Conservation (phyloP, 1,284 basidiomycete genomes). For the Ceratobasidium sp. region DNA sequence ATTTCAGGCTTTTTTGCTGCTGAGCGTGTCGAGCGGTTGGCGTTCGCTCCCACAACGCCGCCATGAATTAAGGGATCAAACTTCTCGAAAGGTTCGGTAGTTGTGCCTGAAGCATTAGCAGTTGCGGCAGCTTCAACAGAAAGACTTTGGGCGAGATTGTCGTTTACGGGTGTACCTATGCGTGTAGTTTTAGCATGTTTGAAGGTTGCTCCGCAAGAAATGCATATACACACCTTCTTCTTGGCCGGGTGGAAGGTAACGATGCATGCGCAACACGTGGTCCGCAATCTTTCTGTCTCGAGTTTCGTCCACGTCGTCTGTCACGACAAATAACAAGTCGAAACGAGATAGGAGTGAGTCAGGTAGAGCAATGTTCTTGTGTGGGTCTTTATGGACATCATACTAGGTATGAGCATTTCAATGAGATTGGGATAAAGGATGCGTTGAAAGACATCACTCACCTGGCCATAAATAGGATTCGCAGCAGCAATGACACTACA, state of each 20-base stretch:
- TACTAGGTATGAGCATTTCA: conserved; percentile 67
- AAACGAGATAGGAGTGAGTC: conserved; percentile 99
- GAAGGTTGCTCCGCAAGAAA: neutral
- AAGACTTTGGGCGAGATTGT: conserved; percentile 88
- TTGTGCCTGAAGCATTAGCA: conserved; percentile 54
- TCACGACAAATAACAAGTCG: conserved; percentile 97
- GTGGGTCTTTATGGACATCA: conserved; percentile 99
- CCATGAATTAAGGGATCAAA: conserved; percentile 96
- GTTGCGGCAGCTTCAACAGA: conserved; percentile 80
- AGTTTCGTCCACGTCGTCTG: conserved; percentile 96
- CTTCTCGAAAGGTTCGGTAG: conserved; percentile 92
- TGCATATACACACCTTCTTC: conserved; percentile 79
- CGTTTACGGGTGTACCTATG: conserved; percentile 74
- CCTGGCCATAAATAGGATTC: conserved; percentile 99
- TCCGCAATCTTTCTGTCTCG: conserved; percentile 96
- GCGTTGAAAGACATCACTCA: conserved; percentile 54
- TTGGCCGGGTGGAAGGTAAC: conserved; percentile 94
- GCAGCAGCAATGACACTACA: conserved; percentile 98
- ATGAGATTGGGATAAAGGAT: conserved; percentile 14
- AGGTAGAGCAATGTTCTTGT: conserved; percentile 97
- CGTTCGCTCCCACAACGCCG: conserved; percentile 64
- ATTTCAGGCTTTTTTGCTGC: conserved; percentile 77
- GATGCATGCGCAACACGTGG: conserved; percentile 97
- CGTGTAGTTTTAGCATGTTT: neutral
- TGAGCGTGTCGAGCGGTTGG: conserved; percentile 36